Percentiles rank a stretch among this genome's conserved stretches.
Conservation (phyloP, 73 alveolate genomes). For the Paramecium pentaurelia region DNA sequence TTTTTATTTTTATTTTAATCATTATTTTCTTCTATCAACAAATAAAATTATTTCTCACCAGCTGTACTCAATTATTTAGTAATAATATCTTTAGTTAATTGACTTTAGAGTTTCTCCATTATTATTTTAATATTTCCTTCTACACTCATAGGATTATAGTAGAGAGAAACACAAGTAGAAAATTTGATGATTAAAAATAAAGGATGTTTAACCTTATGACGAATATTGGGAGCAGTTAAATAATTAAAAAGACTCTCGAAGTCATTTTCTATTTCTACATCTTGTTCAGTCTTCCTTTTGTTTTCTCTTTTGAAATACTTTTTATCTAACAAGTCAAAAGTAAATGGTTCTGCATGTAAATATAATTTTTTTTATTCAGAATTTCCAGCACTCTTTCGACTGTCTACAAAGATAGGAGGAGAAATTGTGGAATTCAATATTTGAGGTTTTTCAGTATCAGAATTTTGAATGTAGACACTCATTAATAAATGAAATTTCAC, state of each 20-base stretch:
- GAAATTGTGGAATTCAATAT: conserved; percentile 58
- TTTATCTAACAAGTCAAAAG: conserved; percentile 46
- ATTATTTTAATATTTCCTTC: neutral
- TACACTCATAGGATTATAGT: neutral
- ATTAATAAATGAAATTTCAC: conserved; percentile 54
- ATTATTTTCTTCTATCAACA: neutral
- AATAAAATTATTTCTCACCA: neutral
- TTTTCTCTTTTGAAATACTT: conserved; percentile 55
- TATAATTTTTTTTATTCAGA: conserved; percentile 47
- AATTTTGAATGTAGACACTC: conserved; percentile 50
- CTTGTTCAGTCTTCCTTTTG: conserved; percentile 56
- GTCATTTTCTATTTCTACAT: conserved; percentile 47
- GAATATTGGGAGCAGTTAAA: conserved; percentile 60
- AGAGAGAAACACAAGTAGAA: conserved; percentile 48
- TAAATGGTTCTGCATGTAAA: conserved; percentile 58
- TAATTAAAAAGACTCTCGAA: conserved; percentile 54
- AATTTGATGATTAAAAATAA: conserved; percentile 47
- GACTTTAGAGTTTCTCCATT: neutral
- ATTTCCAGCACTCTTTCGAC: conserved; percentile 57
- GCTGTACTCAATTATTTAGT: neutral
- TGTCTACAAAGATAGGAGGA: conserved; percentile 61
- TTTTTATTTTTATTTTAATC: conserved; percentile 27
- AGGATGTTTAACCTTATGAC: conserved; percentile 63
- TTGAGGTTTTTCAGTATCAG: conserved; percentile 36
- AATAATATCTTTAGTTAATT: neutral